A percentile compares a stretch with the other conserved stretches of the same genome.
Conservation (phyloP, 139 green algal species). For the Zygnema cylindricum region DNA sequence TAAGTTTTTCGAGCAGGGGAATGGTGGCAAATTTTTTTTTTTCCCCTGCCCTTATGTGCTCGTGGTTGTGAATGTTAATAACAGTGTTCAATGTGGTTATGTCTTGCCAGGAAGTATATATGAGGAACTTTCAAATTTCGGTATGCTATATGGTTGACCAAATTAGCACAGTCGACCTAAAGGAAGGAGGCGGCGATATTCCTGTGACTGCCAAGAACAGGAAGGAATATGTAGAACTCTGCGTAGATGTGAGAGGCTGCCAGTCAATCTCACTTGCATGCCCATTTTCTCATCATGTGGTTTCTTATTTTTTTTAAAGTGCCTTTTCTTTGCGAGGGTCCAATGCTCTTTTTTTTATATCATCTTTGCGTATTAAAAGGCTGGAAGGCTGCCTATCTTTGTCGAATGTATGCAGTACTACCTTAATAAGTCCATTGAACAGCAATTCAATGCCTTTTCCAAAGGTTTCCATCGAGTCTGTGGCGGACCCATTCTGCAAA, state of each 20-base stretch:
- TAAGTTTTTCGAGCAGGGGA: no score
- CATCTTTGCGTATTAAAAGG: no score
- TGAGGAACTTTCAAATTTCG: constrained; percentile 22
- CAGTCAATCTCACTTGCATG: no score
- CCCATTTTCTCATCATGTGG: no score
- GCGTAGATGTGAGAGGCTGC: constrained; percentile 58
- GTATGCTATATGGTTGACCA: constrained; percentile 32
- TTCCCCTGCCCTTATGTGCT: no score
- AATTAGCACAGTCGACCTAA: constrained; percentile 28
- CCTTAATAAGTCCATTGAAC: constrained; percentile 62
- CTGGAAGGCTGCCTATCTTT: no score
- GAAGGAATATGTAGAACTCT: constrained; percentile 75
- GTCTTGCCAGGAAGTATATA: constrained; percentile 36
- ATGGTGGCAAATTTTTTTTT: no score
- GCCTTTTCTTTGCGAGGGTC: no score
- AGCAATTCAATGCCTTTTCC: constrained; percentile 80
- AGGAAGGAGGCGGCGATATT: constrained; percentile 42
- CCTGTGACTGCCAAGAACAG: constrained; percentile 74
- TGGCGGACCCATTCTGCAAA: constrained; percentile 51
- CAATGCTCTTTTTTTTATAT: no score
- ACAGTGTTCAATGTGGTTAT: no score
- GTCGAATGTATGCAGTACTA: constrained; percentile 72
- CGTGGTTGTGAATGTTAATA: no score
- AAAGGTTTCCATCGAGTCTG: constrained; percentile 65
- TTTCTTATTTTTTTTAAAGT: no score